A percentile compares a stretch with the other conserved stretches of the same genome.
phyloP scores from a whole-genome alignment of 139 green algal genomes.

The Yamagishiella unicocca region DNA sequence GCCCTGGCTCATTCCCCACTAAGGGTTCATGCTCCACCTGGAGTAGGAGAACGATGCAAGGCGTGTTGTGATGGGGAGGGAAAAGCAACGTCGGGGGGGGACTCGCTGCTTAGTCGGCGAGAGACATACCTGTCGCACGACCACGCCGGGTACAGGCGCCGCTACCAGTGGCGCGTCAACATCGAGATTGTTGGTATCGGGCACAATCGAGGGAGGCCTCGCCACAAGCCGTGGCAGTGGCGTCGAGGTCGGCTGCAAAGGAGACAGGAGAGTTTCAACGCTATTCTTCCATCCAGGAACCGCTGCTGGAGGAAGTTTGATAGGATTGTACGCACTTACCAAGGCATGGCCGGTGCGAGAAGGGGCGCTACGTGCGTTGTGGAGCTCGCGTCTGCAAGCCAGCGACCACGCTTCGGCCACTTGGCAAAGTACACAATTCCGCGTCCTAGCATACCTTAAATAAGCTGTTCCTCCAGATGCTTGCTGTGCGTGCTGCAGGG shows the following conservation, averaged over 20 bases:
- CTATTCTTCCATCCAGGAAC: no score
- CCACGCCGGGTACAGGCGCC: not conserved
- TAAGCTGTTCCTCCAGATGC: not conserved
- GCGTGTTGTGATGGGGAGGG: no score
- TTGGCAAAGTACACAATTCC: no score
- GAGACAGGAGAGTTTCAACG: no score
- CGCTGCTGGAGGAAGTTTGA: no score
- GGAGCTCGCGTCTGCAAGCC: not conserved
- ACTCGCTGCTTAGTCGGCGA: no score
- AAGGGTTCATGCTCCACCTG: no score
- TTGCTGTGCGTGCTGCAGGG: not conserved
- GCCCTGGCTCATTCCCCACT: no score
- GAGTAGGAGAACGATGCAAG: no score
- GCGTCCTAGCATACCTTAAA: not conserved
- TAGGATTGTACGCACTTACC: not conserved
- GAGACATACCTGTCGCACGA: not conserved
- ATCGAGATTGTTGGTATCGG: not conserved
- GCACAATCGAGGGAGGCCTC: not conserved
- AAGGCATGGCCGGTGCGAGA: not conserved
- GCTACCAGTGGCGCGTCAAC: not conserved
- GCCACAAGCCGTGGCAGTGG: not conserved
- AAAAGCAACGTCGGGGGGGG: no score
- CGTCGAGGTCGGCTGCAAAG: not conserved
- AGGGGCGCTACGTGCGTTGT: not conserved
- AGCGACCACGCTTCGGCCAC: not conserved